Evolutionary conservation across 352 stramenopile genomes (phyloP).

Genomic region (Saprolegnia diclina): DNA sequence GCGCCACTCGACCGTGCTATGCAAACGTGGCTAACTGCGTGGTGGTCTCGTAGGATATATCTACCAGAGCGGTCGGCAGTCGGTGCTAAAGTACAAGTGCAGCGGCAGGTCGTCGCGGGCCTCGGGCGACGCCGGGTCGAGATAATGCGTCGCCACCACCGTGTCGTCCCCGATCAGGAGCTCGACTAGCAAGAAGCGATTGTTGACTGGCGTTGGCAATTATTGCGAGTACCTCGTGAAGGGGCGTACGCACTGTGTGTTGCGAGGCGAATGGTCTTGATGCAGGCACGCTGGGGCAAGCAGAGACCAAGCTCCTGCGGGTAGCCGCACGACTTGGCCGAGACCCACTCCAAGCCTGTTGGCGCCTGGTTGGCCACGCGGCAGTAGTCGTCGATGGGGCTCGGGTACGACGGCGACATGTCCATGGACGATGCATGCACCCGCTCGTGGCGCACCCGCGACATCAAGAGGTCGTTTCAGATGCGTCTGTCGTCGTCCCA

Average conservation of each 20-base stretch:
- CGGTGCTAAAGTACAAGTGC: constrained; percentile 24
- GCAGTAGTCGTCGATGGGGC: constrained; percentile 1
- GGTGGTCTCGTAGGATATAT: no score
- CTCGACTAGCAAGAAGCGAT: constrained; percentile 1
- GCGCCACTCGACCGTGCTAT: constrained; percentile 19
- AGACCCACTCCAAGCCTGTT: background rate
- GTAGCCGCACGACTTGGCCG: constrained; percentile 17
- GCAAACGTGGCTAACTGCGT: no score
- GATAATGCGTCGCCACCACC: background rate
- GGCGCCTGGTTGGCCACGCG: background rate
- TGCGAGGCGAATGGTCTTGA: constrained; percentile 20
- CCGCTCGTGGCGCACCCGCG: background rate
- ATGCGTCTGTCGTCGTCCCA: no score
- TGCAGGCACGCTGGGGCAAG: constrained; percentile 2
- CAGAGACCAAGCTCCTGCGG: constrained; percentile 20
- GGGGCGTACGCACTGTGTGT: constrained; percentile 14
- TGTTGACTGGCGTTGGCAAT: background rate
- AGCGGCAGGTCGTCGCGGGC: background rate
- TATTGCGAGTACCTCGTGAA: constrained; percentile 12
- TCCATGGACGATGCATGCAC: constrained; percentile 19
- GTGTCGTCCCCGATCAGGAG: background rate
- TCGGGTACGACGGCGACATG: background rate
- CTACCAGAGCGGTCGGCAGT: constrained; percentile 21
- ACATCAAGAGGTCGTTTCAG: constrained; percentile 2
- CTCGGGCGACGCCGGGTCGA: background rate